Base-by-base conservation (phyloP, 768 basidiomycete species). In the Cystofilobasidium bisporidii region DNA sequence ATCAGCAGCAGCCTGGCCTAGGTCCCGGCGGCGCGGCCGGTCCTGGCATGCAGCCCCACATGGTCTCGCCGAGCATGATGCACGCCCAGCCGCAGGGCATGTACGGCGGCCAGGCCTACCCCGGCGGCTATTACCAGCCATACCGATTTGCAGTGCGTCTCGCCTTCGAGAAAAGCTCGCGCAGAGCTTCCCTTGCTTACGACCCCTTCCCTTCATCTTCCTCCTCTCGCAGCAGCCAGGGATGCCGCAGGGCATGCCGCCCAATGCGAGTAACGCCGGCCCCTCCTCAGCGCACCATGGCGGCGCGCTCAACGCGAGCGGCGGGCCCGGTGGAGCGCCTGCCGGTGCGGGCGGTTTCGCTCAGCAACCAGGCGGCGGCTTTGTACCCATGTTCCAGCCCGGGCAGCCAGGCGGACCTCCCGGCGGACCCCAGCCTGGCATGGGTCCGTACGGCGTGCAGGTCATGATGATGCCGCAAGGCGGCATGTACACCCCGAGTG, bases 1-100 rank as follows among this genome's bases (percentile, higher is more conserved):
- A 61, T 24, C 60, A 61, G 38, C 60, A 61, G 24, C 38, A 33
- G 26, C 43, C 9, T 8, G 14, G 43, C 15, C 14, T 43, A 4
- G 43, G 14, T 17, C 43, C 18, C 10, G 43, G 43, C 20, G 43
- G 43, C 14, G 10, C 43, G 43, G 6, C 36, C 36, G 36, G 36
- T 12, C 36, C 36, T 12, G 43, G 53, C 53, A 56, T 56, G 53
- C 53, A 56, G 53, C 63, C 63, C 41, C 63, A 64, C 63, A 38
- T 41, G 36, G 28, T 64, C 53, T 64, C 63, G 24, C 63, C 63
- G 5, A 64, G 53, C 63, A 43, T 64, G 53, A 36, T 56, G 18
- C 63, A 64, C 63, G 36, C 63, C 17, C 63, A 64, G 53, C 63
- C 63, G 26, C 32, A 40, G 22, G 36, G 36, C 5, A 55, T 63